Base-by-base conservation (phyloP, 2,329 filamentous ascomycete species). In the Colletotrichum horii region DNA sequence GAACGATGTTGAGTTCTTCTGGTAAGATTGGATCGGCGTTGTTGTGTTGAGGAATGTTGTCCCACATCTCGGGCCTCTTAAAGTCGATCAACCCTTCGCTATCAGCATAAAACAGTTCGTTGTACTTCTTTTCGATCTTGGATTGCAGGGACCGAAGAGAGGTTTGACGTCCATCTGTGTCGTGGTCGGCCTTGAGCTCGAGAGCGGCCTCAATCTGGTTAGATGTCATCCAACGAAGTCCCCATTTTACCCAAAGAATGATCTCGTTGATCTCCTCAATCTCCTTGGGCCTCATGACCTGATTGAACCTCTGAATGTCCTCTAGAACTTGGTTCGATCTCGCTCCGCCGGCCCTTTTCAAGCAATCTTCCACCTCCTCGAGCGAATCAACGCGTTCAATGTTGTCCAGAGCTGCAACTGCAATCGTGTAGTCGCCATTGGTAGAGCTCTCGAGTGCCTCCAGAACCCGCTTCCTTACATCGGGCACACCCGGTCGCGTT, bases 211-310 rank as follows among this genome's bases (percentile, higher is more conserved):
- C 83, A 76, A 84, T 78, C 55, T 77, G 70, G 4, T 78, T 76
- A 4, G 82, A 69, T 2, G 77, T 60, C 14, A 83, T 78, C 76
- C 79, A 83, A 3, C 74, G 66, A 19, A 78, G 72, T 4, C 79
- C 82, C 8, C 67, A 71, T 32, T 81, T 79, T 12, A 84, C 70
- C 83, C 83, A 85, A n/a, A 82, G 76, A 28, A 85, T 83, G 16
- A 85, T 82, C 68, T 84, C 83, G 66, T 85, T 85, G 62, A 84
- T 84, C 60, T 85, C 83, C 12, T 79, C 64, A 6, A 85, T 83
- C 66, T 85, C 83, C 55, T 83, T 84, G 5, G 80, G 56, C 0
- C 82, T 84, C 4, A 82, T 79, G 6, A 67, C 79, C 28, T 78
- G 78, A 66, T 84, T 83, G 19, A 85, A 80, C 1, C 74, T 78